Base-by-base conservation (phyloP, 345 rosid genomes). In the Brassica napus region DNA sequence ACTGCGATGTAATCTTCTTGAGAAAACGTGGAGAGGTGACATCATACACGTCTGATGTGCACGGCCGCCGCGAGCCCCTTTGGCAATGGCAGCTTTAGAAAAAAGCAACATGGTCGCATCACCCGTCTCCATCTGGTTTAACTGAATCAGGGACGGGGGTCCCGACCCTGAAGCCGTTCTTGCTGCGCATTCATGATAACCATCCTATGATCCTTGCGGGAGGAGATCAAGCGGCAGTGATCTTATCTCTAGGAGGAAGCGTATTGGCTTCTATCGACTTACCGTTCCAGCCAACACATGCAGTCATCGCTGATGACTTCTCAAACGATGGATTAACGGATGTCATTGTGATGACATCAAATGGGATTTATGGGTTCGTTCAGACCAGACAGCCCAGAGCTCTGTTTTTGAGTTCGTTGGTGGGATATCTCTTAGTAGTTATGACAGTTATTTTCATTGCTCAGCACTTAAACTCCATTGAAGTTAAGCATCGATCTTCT, bases 341-440 rank as follows among this genome's bases (percentile, higher is more conserved):
- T 84, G 80, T 93, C 64, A 96, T 96, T 72, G 82, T 96, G 30
- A 85, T 96, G 86, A 95, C 99, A 30, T 89, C 97, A 7, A 93
- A 82, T 21, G 98, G 98, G 26, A 84, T 93, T 4, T 93, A 93
- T 24, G 97, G 99, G 35, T 95, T 93, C 59, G 97, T 93, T 76
- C 99, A 96, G 82, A 90, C 95, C 21, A 91, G 98, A 82, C 97
- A 92, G 62, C 99, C 99, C 0, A 98, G 99, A 49, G 97, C 97
- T 79, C 86, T 93, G 77, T 96, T 93, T 92, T 93, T 95, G 88
- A 95, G 99, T 85, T 89, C 97, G 6, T 86, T 93, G 79, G 99
- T 93, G 2, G 99, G 97, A 64, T 91, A 97, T 83, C 94, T 95
- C 73, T 69, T 95, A 42, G 85, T 93, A 44, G 98, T 93, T 54